Evolutionary conservation across 164 flowering plant genomes (phyloP).

Genomic region (Magnolia kwangsiensis): DNA sequence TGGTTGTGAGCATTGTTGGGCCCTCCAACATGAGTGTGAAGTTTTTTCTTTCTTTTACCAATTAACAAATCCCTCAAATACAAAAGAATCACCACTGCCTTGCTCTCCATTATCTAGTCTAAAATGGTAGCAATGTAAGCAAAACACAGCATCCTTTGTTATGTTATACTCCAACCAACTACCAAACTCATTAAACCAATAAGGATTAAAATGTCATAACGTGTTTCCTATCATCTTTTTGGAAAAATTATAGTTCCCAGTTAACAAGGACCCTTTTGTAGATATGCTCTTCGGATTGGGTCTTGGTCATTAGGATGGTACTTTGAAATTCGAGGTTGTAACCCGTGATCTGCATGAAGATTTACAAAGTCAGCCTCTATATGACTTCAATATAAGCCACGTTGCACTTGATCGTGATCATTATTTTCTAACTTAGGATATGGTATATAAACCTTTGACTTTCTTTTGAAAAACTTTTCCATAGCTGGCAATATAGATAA

Average conservation of each 20-base stretch:
- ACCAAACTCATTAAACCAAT: not conserved
- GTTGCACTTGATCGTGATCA: not conserved
- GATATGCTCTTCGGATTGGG: not conserved
- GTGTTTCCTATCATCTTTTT: not conserved
- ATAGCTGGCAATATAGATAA: not conserved
- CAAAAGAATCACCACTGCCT: not conserved
- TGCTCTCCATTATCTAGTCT: not conserved
- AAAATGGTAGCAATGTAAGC: not conserved
- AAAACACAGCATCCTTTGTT: not conserved
- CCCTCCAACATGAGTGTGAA: conserved; percentile 1
- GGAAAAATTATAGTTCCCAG: not conserved
- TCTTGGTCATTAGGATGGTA: conserved; percentile 2
- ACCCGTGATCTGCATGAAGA: not conserved
- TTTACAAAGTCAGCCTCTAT: not conserved
- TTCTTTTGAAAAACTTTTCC: conserved; percentile 1
- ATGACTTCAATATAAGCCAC: not conserved
- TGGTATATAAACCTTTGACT: not conserved
- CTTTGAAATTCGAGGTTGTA: not conserved
- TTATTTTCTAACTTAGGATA: not conserved
- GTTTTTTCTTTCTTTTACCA: not conserved
- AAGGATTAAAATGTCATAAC: not conserved
- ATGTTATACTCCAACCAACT: conserved; percentile 4
- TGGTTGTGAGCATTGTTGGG: not conserved
- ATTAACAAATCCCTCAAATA: not conserved
- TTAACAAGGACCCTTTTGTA: conserved; percentile 1